Percentiles rank a stretch among this genome's conserved stretches.
phyloP scores from a whole-genome alignment of 345 rosid genomes.

The Reutealis trisperma region DNA sequence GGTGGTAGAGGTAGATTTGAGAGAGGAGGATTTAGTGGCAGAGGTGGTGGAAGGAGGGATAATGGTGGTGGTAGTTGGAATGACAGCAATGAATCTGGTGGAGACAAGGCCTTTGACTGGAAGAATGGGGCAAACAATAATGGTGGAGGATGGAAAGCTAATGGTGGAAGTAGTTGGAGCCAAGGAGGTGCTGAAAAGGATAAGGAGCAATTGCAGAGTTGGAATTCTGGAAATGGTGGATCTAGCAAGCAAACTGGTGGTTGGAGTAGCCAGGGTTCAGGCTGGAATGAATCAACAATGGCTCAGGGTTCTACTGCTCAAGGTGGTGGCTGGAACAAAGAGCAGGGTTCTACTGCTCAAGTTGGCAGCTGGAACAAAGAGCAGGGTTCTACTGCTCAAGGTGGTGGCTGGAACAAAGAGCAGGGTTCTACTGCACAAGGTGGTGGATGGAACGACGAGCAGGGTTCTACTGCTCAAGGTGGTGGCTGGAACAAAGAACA shows the following conservation, averaged over 20 bases:
- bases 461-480: background rate
- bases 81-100: conserved; percentile 25
- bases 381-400: conserved; percentile 5
- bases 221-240: conserved; percentile 35
- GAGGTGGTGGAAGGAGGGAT: conserved; percentile 45
- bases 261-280: conserved; percentile 29
- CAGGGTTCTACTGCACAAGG: background rate
- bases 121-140: conserved; percentile 20
- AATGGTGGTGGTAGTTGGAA: conserved; percentile 23
- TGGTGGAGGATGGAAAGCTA: conserved; percentile 19
- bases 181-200: conserved; percentile 22
- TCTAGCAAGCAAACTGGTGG: conserved; percentile 36
- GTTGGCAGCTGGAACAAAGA: conserved; percentile 21
- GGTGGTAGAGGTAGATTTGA: conserved; percentile 29
- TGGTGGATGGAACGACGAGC: conserved; percentile 8
- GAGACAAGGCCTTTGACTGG: conserved; percentile 28
- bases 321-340: conserved; percentile 15
- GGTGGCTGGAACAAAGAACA: conserved; percentile 13
- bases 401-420: conserved; percentile 12
- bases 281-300: conserved; percentile 19
- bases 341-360: background rate
- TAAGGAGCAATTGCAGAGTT: conserved; percentile 18
- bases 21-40: conserved; percentile 35
- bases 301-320: conserved; percentile 6
- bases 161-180: conserved; percentile 32